Percentiles rank a stretch among this genome's conserved stretches.
phyloP scores from a whole-genome alignment of 305 asterid species.

The Fraxinus xanthoxyloides region DNA sequence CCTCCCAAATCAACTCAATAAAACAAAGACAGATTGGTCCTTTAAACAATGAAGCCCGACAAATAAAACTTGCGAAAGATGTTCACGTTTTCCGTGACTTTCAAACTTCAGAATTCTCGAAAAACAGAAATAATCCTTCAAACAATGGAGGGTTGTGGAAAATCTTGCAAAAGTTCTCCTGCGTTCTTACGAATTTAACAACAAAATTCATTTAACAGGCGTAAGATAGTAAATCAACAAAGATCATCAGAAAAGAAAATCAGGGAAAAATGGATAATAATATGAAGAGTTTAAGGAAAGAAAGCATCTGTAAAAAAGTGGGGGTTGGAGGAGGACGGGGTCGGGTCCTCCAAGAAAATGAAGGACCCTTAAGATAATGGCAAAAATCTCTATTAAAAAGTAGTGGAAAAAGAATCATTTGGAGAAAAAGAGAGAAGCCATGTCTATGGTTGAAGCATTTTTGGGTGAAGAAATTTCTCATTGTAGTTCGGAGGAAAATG shows the following conservation, averaged over 20 bases:
- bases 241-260: not conserved
- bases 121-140: not conserved
- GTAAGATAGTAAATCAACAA: not conserved
- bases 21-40: slow-evolving; percentile 15
- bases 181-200: not conserved
- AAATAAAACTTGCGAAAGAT: not conserved
- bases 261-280: not conserved
- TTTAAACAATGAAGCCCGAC: not conserved
- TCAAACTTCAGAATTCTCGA: slow-evolving; percentile 12
- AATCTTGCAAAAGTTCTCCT: not conserved
- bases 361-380: slow-evolving; percentile 12
- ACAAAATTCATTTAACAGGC: not conserved
- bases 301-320: not conserved
- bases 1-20: slow-evolving; percentile 10
- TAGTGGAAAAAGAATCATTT: not conserved
- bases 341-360: slow-evolving; percentile 6
- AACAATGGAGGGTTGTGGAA: not conserved
- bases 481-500: not conserved
- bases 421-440: not conserved
- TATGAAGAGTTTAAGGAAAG: not conserved
- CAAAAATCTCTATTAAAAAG: not conserved
- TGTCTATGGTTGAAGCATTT: not conserved
- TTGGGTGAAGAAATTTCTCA: not conserved
- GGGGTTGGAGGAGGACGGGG: not conserved
- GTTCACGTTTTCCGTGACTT: not conserved